These are phyloP conservation scores for Daldinia sp. DNA, from an alignment of 2,329 filamentous ascomycete species.

Conservation along the genomic window DNA sequence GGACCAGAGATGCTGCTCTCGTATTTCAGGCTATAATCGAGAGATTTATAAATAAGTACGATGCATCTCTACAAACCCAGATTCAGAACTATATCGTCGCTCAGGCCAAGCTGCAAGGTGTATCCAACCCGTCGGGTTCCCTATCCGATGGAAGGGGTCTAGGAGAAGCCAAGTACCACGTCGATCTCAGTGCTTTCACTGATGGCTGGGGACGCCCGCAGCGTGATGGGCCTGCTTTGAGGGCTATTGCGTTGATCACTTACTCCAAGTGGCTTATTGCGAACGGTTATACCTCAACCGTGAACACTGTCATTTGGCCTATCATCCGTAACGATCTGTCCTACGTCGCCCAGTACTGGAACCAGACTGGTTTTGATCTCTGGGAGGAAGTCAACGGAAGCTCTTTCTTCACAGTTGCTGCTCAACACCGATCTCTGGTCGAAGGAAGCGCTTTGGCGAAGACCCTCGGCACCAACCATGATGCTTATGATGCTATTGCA, in stretches of 20 bases:
- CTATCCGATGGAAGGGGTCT: conserved; percentile 66
- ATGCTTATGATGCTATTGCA: conserved; percentile 72
- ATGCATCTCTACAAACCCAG: conserved; percentile 66
- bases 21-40: conserved; percentile 78
- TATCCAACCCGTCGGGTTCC: conserved; percentile 76
- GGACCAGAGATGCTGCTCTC: conserved; percentile 80
- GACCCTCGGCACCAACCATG: conserved; percentile 70
- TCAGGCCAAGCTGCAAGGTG: conserved; percentile 74
- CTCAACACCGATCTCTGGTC: conserved; percentile 75
- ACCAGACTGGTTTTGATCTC: conserved; percentile 76
- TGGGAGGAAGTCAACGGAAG: conserved; percentile 85
- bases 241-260: conserved; percentile 77
- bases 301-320: conserved; percentile 73
- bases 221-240: conserved; percentile 80
- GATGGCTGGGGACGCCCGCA: conserved; percentile 83
- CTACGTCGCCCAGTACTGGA: conserved; percentile 81
- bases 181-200: conserved; percentile 72
- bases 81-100: conserved; percentile 77
- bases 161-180: conserved; percentile 80
- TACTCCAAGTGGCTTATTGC: conserved; percentile 79
- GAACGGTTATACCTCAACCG: conserved; percentile 72
- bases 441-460: conserved; percentile 76
- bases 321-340: conserved; percentile 80
- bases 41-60: conserved; percentile 69
- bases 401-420: conserved; percentile 82